Percentiles rank a stretch among this genome's conserved stretches.
phyloP scores from a whole-genome alignment of 306 rosid genomes.

The Cucumis cinereus region DNA sequence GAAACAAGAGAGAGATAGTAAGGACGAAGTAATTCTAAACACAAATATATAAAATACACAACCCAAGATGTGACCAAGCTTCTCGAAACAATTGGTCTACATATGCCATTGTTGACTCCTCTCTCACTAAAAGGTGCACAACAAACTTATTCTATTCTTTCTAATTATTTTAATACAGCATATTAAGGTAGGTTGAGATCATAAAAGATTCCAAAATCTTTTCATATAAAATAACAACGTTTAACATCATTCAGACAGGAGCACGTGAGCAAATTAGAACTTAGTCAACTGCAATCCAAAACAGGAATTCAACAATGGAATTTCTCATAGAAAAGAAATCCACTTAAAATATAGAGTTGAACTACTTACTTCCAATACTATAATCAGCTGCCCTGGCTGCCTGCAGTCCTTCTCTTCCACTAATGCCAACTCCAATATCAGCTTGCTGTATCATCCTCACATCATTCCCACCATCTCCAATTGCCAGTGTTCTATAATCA shows the following conservation, averaged over 20 bases:
- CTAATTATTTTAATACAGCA: neutral
- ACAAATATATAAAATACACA: neutral
- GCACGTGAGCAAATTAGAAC: neutral
- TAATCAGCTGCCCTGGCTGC: constrained; percentile 99
- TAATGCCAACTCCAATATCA: constrained; percentile 95
- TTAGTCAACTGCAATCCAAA: neutral
- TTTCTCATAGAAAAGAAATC: neutral
- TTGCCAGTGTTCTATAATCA: constrained; percentile 89
- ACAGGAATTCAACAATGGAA: neutral
- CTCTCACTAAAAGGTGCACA: neutral
- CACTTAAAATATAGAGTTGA: neutral
- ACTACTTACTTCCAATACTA: constrained; percentile 81
- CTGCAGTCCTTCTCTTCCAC: constrained; percentile 98
- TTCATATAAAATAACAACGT: neutral
- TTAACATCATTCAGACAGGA: neutral
- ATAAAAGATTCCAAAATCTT: neutral
- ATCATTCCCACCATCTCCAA: constrained; percentile 98
- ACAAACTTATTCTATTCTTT: neutral
- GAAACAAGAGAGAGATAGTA: neutral
- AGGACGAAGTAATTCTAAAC: neutral
- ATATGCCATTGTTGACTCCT: neutral
- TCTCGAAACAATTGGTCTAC: neutral
- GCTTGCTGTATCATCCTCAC: constrained; percentile 99
- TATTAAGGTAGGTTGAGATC: neutral
- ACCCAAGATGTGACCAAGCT: neutral